Evolutionary conservation across 768 basidiomycete genomes (phyloP).

Genomic region (Flagelloscypha sp.): DNA sequence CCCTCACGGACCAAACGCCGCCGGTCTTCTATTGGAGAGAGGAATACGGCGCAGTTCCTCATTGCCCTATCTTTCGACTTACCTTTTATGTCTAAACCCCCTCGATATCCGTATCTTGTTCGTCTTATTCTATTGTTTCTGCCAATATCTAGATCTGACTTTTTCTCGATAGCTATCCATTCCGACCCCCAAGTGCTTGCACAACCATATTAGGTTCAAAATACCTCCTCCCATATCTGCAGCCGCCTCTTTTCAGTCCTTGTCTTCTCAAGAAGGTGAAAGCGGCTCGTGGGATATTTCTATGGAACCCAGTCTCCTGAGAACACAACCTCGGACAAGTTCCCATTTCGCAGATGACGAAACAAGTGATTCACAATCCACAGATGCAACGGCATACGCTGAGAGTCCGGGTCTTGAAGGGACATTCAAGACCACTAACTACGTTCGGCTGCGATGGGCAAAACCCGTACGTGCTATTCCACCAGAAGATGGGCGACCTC

Average conservation of each 20-base stretch:
- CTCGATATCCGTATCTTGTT: conserved; percentile 69
- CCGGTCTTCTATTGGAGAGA: conserved; percentile 51
- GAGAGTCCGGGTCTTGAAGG: conserved; percentile 67
- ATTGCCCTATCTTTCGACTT: conserved; percentile 73
- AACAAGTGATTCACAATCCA: conserved; percentile 71
- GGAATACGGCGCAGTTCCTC: conserved; percentile 64
- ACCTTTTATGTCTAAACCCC: conserved; percentile 59
- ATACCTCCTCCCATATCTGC: conserved; percentile 57
- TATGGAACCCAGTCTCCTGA: conserved; percentile 68
- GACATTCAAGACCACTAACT: conserved; percentile 70
- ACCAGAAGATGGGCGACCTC: conserved; percentile 47
- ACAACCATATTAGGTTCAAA: conserved; percentile 65
- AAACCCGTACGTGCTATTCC: conserved; percentile 44
- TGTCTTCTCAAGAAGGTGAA: conserved; percentile 72
- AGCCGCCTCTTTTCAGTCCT: conserved; percentile 58
- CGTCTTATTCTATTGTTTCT: conserved; percentile 14
- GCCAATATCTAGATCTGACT: conserved; percentile 8
- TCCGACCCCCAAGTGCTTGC: conserved; percentile 69
- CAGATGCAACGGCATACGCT: conserved; percentile 39
- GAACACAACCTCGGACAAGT: conserved; percentile 53
- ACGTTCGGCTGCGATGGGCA: conserved; percentile 73
- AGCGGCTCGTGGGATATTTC: conserved; percentile 64
- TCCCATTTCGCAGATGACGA: conserved; percentile 77
- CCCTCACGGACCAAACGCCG: conserved; percentile 27
- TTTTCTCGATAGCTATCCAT: conserved; percentile 50